A percentile compares a stretch with the other conserved stretches of the same genome.
These are phyloP conservation scores for Neoboletus brunneissimus DNA, from an alignment of 768 basidiomycete genomes.

Conservation along the genomic window DNA sequence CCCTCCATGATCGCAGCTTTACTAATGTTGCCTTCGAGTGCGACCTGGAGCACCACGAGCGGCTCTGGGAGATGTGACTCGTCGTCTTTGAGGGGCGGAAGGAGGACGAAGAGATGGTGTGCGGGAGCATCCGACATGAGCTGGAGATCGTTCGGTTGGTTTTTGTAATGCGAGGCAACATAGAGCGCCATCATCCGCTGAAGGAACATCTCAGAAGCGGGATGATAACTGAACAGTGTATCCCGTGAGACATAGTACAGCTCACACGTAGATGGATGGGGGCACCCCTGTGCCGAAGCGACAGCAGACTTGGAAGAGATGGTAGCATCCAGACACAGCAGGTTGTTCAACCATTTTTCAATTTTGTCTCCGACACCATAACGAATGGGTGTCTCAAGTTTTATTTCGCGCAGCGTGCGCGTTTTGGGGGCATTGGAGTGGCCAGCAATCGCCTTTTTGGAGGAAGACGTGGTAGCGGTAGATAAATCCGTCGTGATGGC, in stretches of 20 bases:
- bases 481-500: slow-evolving; percentile 40
- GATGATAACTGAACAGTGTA: slow-evolving; percentile 95
- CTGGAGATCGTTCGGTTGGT: slow-evolving; percentile 98
- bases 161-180: slow-evolving; percentile 98
- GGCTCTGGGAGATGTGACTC: slow-evolving; percentile 92
- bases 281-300: slow-evolving; percentile 65
- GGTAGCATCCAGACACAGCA: slow-evolving; percentile 90
- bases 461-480: slow-evolving; percentile 33
- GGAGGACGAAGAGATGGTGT: slow-evolving; percentile 92
- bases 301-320: slow-evolving; percentile 45
- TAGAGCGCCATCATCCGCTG: slow-evolving; percentile 99
- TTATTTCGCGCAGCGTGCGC: slow-evolving; percentile 86
- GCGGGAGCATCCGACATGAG: slow-evolving; percentile 95
- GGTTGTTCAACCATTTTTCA: slow-evolving; percentile 89
- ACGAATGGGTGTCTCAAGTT: slow-evolving; percentile 92
- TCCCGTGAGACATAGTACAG: slow-evolving; percentile 95
- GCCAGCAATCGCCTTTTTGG: slow-evolving; percentile 48
- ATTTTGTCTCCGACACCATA: slow-evolving; percentile 84
- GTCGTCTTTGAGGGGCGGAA: slow-evolving; percentile 89
- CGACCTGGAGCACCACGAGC: slow-evolving; percentile 92
- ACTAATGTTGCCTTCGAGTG: slow-evolving; percentile 91
- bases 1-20: slow-evolving; percentile 84
- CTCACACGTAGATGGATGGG: slow-evolving; percentile 91
- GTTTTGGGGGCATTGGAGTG: slow-evolving; percentile 59
- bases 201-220: slow-evolving; percentile 94